Conservation (phyloP, 2,329 filamentous ascomycete species). For the Trichoderma koningiopsis region DNA sequence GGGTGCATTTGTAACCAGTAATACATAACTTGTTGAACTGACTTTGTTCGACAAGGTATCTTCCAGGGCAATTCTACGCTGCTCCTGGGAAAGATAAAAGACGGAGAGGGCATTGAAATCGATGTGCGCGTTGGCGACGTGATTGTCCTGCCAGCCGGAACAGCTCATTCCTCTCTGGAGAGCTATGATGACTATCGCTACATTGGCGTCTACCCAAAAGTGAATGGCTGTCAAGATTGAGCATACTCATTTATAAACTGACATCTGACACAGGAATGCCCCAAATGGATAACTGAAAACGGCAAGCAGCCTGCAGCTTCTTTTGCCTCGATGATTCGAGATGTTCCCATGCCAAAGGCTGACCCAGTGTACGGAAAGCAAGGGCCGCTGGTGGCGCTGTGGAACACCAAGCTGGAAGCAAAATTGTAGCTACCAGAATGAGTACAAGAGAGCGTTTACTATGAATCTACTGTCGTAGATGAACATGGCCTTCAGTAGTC, state of each 20-base stretch:
- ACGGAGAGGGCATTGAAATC: not conserved
- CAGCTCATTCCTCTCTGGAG: not conserved
- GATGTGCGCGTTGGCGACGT: not conserved
- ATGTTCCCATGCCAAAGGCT: not conserved
- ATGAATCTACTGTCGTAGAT: not conserved
- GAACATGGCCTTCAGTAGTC: not conserved
- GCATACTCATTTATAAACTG: not conserved
- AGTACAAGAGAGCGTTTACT: not conserved
- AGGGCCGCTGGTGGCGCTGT: not conserved
- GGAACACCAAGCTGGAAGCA: not conserved
- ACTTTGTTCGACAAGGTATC: not conserved
- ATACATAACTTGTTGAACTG: too few species aligned
- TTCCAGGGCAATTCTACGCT: constrained; percentile 5
- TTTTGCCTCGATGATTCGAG: not conserved
- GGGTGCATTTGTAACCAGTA: too few species aligned
- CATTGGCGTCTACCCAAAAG: constrained; percentile 10
- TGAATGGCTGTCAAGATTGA: not conserved
- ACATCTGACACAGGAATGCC: not conserved
- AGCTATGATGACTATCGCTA: constrained; percentile 9
- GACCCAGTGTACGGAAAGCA: constrained; percentile 4
- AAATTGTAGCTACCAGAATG: not conserved
- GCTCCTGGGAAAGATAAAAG: not conserved
- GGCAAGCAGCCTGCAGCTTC: not conserved
- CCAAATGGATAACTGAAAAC: not conserved
- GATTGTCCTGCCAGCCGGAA: not conserved